Evolutionary conservation across 1,284 basidiomycete genomes (phyloP).

Genomic region (Stygiomarasmius scandens): DNA sequence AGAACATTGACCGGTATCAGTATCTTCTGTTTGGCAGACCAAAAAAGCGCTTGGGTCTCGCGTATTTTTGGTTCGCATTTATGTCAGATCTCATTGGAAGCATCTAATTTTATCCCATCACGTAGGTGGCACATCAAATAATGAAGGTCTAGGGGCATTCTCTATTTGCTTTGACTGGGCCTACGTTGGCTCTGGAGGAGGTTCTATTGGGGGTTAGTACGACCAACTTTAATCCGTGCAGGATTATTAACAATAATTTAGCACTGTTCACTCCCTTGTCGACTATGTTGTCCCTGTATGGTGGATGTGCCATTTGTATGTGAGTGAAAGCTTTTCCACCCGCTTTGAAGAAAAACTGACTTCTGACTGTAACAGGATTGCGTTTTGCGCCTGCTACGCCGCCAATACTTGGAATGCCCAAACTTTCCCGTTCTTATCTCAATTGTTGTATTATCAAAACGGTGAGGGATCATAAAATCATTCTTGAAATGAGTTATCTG

Average conservation of each 20-base stretch:
- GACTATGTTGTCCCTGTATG: constrained; percentile 35
- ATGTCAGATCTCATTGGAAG: not conserved
- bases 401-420: constrained; percentile 20
- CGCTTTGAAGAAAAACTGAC: too few species aligned
- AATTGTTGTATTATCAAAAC: constrained; percentile 36
- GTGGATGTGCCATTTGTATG: constrained; percentile 33
- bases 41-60: constrained; percentile 55
- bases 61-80: constrained; percentile 48
- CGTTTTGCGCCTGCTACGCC: constrained; percentile 18
- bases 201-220: constrained; percentile 30
- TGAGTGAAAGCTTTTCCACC: constrained; percentile 11
- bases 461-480: constrained; percentile 18
- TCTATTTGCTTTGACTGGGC: constrained; percentile 37
- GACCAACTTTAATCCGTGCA: not conserved
- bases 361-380: constrained; percentile 14
- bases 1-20: constrained; percentile 57
- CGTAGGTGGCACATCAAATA: constrained; percentile 21
- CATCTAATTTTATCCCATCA: not conserved
- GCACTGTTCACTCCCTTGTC: constrained; percentile 39
- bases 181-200: constrained; percentile 34
- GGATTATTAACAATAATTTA: constrained; percentile 1
- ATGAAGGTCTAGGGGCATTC: constrained; percentile 8
- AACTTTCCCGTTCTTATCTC: constrained; percentile 37
- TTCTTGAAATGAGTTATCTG: too few species aligned
- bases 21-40: constrained; percentile 59